Base-by-base conservation (phyloP, 805 yeast species). In the Metschnikowia anglica region DNA sequence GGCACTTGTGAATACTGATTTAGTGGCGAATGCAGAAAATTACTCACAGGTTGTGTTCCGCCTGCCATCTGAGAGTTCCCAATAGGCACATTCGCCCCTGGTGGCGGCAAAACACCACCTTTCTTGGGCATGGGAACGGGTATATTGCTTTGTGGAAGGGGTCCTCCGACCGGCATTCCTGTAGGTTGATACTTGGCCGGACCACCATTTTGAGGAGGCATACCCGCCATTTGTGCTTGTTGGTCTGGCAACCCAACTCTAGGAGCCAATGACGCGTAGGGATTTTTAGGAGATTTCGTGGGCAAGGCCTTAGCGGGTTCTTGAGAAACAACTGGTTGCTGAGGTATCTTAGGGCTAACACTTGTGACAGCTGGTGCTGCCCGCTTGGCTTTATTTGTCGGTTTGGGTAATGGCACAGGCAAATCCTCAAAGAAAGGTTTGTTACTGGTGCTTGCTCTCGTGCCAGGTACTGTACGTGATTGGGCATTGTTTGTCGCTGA, bases 341-440 rank as follows among this genome's bases (percentile, higher is more conserved):
- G 41, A 10, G 48, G 49, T 6, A 41, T 13, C 12, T 12, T 36
- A 7, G 43, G 38, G 24, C 34, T 34, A 4, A 34, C 39, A 16
- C 34, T 34, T n/a, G 50, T 43, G 3, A 53, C 59, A 2, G 64
- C 59, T 3, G 70, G 62, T 10, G 67, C 60, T 37, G 65, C 58
- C 1, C 62, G 62, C n/a, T 62, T 57, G 23, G 53, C 49, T 3
- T 58, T 53, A n/a, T 41, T 45, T 6, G 58, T 51, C 8, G 45
- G 45, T 24, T 50, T 56, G 1, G 69, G 66, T 40, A 73, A 51
- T 1, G 58, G 48, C 21, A 63, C 56, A 3, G 86, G 86, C 28
- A 79, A 57, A 41, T 81, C 88, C 41, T 78, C 83, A 54, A 79
- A 81, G 54, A 82, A 79, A 8, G 78, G 62, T 54, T 75, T 72